Evolutionary conservation across 1,284 basidiomycete species (phyloP), one percentile per base, ranked within the genome.

Genomic region (Puccinia hordei): DNA sequence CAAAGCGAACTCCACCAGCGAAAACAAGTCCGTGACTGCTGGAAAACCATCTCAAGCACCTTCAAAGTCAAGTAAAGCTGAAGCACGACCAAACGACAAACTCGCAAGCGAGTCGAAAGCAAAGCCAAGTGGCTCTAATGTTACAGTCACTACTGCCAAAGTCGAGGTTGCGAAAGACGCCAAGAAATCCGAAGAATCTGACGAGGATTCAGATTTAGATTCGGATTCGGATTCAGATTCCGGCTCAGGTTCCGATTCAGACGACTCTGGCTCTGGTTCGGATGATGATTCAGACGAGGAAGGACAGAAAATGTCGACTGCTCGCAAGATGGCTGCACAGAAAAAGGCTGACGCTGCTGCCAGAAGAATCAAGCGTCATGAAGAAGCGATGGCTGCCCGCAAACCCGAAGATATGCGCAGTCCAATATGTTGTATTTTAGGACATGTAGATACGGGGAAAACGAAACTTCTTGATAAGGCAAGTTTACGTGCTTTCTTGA

Each of bases 361-460:
- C 51, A 90, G 94, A 59, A 89, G 92, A 77, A 90, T 91, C 76
- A 92, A 94, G 84, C 91, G 92, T 10, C 92, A 91, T 84, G 91
- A 94, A 86, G 92, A 91, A 44, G 95, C 96, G 10, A 86, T 97
- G 83, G 93, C 95, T 46, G 92, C 92, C 6, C 88, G 94, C 80
- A 93, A 87, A 86, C 95, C 93, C 85, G 94, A 98, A 84, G 88
- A 99, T 85, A 87, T 99, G 79, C 92, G 97, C 69, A 94, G 92
- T 85, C 97, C 97, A 38, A 99, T 99, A 85, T 99, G 97, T 86
- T 98, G 96, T 91, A 99, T 99, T 86, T 88, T 99, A 81, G 97
- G 97, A 81, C 97, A 99, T 86, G 97, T 99, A 89, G 97, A 99
- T 89, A 99, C 96, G 4, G 97, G 97, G 83, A 99, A 99, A 88